Percentiles rank a stretch among this genome's conserved stretches.
Evolutionary conservation across 2,329 filamentous ascomycete species (phyloP).

Genomic region (Coniochaeta ligniaria): DNA sequence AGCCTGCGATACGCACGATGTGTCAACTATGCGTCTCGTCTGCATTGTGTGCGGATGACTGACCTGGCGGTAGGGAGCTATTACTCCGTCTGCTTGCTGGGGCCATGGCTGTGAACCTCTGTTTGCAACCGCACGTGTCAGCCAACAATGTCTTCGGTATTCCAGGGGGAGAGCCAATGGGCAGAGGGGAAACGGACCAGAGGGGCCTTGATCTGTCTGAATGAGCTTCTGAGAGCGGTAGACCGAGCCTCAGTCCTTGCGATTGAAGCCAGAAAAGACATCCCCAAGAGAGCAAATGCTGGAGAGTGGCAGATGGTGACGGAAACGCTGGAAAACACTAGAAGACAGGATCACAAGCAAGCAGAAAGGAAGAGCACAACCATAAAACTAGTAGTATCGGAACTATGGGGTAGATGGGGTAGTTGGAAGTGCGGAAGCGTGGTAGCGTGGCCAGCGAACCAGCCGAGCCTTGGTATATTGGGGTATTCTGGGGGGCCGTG

Average conservation of each 20-base stretch:
- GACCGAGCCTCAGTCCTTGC: constrained; percentile 27
- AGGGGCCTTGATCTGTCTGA: constrained; percentile 14
- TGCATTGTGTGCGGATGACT: constrained; percentile 6
- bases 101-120: constrained; percentile 40
- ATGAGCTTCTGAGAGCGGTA: constrained; percentile 20
- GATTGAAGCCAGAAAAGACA: constrained; percentile 24
- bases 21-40: constrained; percentile 5
- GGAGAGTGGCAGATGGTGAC: neutral
- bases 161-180: neutral
- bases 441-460: constrained; percentile 2
- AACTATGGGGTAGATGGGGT: constrained; percentile 6
- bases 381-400: constrained; percentile 1
- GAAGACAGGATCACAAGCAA: neutral
- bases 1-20: constrained; percentile 42
- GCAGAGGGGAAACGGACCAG: constrained; percentile 14
- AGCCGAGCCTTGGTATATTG: constrained; percentile 14
- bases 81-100: constrained; percentile 44
- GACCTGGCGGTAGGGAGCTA: constrained; percentile 50
- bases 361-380: constrained; percentile 1
- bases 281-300: constrained; percentile 11
- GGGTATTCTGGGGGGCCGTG: neutral
- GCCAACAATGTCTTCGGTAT: neutral
- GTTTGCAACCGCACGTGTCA: constrained; percentile 7
- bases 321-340: neutral
- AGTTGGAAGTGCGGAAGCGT: too few relatives aligned